Evolutionary conservation across 176 grass and related monocot genomes (phyloP), one percentile per base, ranked within the genome.

Genomic region (Rhipidocladum racemiflorum): DNA sequence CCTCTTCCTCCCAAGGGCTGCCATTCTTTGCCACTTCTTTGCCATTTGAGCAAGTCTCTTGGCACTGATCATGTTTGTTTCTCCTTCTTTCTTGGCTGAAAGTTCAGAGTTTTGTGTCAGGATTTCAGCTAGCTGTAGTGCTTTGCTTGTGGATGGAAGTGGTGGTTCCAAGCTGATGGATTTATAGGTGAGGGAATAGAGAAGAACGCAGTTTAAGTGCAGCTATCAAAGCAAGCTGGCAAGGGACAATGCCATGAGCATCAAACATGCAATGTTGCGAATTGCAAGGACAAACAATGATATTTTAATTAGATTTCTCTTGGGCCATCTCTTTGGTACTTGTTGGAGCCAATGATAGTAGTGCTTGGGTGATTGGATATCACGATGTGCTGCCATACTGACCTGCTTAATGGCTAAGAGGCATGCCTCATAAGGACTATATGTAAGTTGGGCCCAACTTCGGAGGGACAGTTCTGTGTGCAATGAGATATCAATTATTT

Each of bases 1-100:
- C 68, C 61, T 78, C 81, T 83, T 88, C 59, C 86, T 83, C 29
- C 76, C 69, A 6, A 80, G 43, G 15, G 68, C 49, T 24, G 51
- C 60, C 43, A 89, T 78, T 77, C 83, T 94, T 50, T 87, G 86
- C 89, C 92, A 94, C 75, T 94, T 91, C 78, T 83, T 91, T 35
- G 45, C 56, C 34, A 92, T 70, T 43, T 92, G 74, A 80, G 66
- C 30, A 45, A 93, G 74, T 74, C 74, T 93, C 80, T 85, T 94
- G 18, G 72, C 15, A 55, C 69, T 87, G 72, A 87, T 56, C 89
- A 94, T 91, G 68, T 29, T 89, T 78, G 46, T 10, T 70, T 29
- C 49, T 54, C 43, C 29, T 82, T 40, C 29, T 62, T 81, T 36
- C 57, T 74, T 82, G 15, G 14, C 25, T 67, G 10, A 60, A 67